phyloP scores from a whole-genome alignment of 257 asterid species.

The Lycium barbarum region DNA sequence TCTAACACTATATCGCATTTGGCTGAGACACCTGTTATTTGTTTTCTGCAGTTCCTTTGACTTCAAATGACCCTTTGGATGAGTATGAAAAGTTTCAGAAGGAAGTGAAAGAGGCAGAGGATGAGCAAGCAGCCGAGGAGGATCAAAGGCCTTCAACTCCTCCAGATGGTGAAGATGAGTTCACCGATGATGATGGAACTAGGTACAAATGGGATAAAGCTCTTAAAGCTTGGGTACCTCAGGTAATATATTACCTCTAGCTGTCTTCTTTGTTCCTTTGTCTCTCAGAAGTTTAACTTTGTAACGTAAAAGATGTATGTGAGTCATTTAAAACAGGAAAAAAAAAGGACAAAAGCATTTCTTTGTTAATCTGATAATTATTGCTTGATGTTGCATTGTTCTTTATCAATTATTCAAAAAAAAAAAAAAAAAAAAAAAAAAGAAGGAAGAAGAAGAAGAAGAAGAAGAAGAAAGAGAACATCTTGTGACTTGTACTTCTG shows the following conservation, averaged over 20 bases:
- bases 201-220: conserved; percentile 83
- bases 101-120: conserved; percentile 78
- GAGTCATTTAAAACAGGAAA: background rate
- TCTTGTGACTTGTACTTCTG: conserved; percentile 18
- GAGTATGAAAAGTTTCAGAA: conserved; percentile 90
- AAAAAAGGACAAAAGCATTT: background rate
- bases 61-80: conserved; percentile 67
- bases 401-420: background rate
- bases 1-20: background rate
- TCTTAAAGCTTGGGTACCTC: conserved; percentile 93
- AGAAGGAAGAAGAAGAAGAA: too few relatives aligned
- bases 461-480: background rate
- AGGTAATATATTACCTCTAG: conserved; percentile 52
- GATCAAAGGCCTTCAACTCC: conserved; percentile 86
- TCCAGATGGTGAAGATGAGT: conserved; percentile 94
- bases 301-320: background rate
- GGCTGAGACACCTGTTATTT: conserved; percentile 23
- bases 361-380: conserved; percentile 12
- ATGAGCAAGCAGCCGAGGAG: conserved; percentile 52
- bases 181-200: conserved; percentile 97
- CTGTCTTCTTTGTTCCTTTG: conserved; percentile 17
- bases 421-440: background rate
- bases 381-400: conserved; percentile 20
- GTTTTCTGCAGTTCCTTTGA: conserved; percentile 49
- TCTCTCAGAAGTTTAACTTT: background rate